phyloP scores from a whole-genome alignment of 345 rosid genomes.

The Odontarrhena argentea region DNA sequence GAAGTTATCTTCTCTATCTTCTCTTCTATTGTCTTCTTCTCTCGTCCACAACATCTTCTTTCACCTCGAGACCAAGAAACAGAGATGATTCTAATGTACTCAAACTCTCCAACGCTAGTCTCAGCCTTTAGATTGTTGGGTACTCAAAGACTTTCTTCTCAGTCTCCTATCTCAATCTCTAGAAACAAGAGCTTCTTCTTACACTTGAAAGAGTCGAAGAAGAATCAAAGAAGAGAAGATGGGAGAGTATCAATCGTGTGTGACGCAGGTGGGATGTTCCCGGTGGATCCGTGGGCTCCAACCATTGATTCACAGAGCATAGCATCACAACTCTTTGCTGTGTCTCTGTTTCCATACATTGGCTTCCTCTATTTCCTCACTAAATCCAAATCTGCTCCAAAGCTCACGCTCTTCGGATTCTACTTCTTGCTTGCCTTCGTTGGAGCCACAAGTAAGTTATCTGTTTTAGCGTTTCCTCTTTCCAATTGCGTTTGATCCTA shows the following conservation, averaged over 20 bases:
- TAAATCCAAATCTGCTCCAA: slow-evolving; percentile 80
- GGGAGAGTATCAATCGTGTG: slow-evolving; percentile 46
- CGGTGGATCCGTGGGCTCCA: slow-evolving; percentile 92
- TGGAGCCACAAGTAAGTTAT: slow-evolving; percentile 79
- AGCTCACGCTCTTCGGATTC: slow-evolving; percentile 89
- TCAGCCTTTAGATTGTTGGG: slow-evolving; percentile 25
- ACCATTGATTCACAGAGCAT: slow-evolving; percentile 74
- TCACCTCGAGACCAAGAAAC: not conserved
- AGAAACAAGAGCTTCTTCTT: slow-evolving; percentile 35
- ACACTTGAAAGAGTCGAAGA: slow-evolving; percentile 16
- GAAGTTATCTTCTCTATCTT: slow-evolving; percentile 7
- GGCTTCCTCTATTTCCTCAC: slow-evolving; percentile 92
- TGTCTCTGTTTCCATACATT: slow-evolving; percentile 80
- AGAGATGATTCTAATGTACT: slow-evolving; percentile 31
- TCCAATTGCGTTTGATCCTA: slow-evolving; percentile 6
- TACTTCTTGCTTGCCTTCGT: slow-evolving; percentile 91
- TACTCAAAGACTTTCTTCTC: not conserved
- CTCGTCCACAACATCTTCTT: slow-evolving; percentile 25
- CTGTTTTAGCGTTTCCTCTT: slow-evolving; percentile 8
- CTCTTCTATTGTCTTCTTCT: not conserved
- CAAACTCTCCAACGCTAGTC: slow-evolving; percentile 29
- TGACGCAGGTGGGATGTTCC: slow-evolving; percentile 55
- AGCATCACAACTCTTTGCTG: slow-evolving; percentile 79
- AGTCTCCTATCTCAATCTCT: slow-evolving; percentile 4
- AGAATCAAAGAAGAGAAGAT: slow-evolving; percentile 21